Percentiles rank a stretch among this genome's conserved stretches.
Conservation (phyloP, 202 grass and related monocot species). For the Setaria viridis region DNA sequence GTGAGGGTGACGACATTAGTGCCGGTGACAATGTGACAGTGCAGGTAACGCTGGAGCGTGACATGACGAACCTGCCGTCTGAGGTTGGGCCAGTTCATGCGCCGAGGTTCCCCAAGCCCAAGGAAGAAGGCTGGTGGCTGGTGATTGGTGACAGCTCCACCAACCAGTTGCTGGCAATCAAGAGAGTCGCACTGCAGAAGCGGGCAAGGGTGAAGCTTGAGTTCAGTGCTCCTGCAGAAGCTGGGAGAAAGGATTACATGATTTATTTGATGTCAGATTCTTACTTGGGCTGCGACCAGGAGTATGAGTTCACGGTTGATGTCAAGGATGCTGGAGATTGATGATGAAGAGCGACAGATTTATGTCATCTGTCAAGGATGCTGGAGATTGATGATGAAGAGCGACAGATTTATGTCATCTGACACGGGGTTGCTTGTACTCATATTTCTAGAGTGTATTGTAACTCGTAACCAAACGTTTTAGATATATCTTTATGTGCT, state of each 20-base stretch:
- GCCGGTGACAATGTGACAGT: slow-evolving; percentile 66
- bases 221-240: slow-evolving; percentile 62
- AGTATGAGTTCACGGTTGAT: slow-evolving; percentile 71
- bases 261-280: slow-evolving; percentile 96
- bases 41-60: slow-evolving; percentile 83
- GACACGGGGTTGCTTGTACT: background rate
- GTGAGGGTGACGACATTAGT: slow-evolving; percentile 65
- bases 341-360: background rate
- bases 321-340: slow-evolving; percentile 64
- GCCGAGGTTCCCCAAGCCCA: slow-evolving; percentile 73
- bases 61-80: slow-evolving; percentile 54
- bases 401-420: background rate
- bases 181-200: slow-evolving; percentile 74
- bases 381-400: slow-evolving; percentile 43
- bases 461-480: background rate
- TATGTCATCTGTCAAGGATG: slow-evolving; percentile 71
- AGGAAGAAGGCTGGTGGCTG: slow-evolving; percentile 98
- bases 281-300: slow-evolving; percentile 91
- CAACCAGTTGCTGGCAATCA: slow-evolving; percentile 86
- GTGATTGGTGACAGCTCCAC: slow-evolving; percentile 71
- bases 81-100: slow-evolving; percentile 85
- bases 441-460: background rate
- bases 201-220: slow-evolving; percentile 75
- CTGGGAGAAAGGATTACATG: slow-evolving; percentile 69
- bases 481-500: background rate